phyloP scores from a whole-genome alignment of 108 stramenopile genomes.

The Skeletonema marinoi region DNA sequence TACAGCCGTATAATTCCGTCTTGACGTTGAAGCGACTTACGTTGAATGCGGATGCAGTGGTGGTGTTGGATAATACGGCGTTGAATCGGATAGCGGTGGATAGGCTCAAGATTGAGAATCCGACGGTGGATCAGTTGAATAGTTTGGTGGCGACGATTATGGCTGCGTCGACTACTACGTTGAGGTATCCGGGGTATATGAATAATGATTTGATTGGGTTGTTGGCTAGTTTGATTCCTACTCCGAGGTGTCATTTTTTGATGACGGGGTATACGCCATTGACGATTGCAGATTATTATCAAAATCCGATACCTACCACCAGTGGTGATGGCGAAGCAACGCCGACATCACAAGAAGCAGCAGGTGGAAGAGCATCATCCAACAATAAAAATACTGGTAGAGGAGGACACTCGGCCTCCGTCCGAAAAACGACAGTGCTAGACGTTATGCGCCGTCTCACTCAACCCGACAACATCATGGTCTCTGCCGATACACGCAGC shows the following conservation, averaged over 20 bases:
- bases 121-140: slow-evolving; percentile 97
- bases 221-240: slow-evolving; percentile 95
- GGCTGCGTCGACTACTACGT: slow-evolving; percentile 98
- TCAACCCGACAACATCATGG: slow-evolving; percentile 99
- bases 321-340: slow-evolving; percentile 7
- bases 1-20: slow-evolving; percentile 98
- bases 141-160: slow-evolving; percentile 97
- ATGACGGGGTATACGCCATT: slow-evolving; percentile 99
- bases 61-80: slow-evolving; percentile 96
- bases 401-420: slow-evolving; percentile 36
- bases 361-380: neutral
- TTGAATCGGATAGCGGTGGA: slow-evolving; percentile 96
- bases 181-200: slow-evolving; percentile 99
- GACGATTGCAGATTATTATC: slow-evolving; percentile 44
- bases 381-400: neutral
- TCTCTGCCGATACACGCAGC: slow-evolving; percentile 89
- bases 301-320: slow-evolving; percentile 18
- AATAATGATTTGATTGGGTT: slow-evolving; percentile 99
- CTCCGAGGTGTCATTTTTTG: slow-evolving; percentile 99
- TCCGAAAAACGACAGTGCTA: slow-evolving; percentile 98
- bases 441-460: slow-evolving; percentile 99
- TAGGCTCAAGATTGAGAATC: slow-evolving; percentile 89
- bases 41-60: slow-evolving; percentile 98
- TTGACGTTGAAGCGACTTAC: slow-evolving; percentile 95
- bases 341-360: slow-evolving; percentile 13